A percentile compares a stretch with the other conserved stretches of the same genome.
These are phyloP conservation scores for Phyllostachys edulis DNA, from an alignment of 176 grass and related monocot species.

Conservation along the genomic window DNA sequence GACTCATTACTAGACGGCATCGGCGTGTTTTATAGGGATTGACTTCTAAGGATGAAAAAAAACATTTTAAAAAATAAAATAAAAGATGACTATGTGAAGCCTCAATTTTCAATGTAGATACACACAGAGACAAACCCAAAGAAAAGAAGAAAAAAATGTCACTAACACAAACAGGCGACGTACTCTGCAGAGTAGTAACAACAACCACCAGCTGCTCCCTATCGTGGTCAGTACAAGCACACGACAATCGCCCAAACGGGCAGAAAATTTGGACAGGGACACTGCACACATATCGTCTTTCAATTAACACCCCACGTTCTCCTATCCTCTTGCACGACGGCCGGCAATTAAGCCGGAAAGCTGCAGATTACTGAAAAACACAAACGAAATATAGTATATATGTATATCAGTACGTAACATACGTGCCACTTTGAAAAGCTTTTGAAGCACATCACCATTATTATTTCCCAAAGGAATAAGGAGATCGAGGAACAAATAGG, in stretches of 20 bases:
- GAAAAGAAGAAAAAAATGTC: not conserved
- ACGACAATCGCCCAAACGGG: not conserved
- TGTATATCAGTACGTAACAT: not conserved
- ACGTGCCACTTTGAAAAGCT: not conserved
- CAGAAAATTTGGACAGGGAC: not conserved
- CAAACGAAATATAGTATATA: not conserved
- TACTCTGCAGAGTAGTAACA: not conserved
- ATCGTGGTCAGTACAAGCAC: not conserved
- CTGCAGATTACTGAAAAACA: not conserved
- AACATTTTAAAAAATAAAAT: not conserved
- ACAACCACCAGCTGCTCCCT: not conserved
- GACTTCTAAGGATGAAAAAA: too few relatives aligned
- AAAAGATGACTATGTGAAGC: not conserved
- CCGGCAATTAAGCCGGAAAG: not conserved
- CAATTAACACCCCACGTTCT: not conserved
- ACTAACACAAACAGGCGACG: not conserved
- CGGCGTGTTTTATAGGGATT: too few relatives aligned
- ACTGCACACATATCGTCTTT: not conserved
- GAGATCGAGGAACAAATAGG: not conserved
- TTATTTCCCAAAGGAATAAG: constrained; percentile 11
- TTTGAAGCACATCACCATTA: not conserved
- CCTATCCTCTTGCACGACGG: not conserved
- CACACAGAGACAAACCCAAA: not conserved
- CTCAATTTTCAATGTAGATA: not conserved
- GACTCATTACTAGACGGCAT: too few relatives aligned